Evolutionary conservation across 148 eudicot species (phyloP), one percentile per base, ranked within the genome.

Genomic region (Tetragonia tetragonoides): DNA sequence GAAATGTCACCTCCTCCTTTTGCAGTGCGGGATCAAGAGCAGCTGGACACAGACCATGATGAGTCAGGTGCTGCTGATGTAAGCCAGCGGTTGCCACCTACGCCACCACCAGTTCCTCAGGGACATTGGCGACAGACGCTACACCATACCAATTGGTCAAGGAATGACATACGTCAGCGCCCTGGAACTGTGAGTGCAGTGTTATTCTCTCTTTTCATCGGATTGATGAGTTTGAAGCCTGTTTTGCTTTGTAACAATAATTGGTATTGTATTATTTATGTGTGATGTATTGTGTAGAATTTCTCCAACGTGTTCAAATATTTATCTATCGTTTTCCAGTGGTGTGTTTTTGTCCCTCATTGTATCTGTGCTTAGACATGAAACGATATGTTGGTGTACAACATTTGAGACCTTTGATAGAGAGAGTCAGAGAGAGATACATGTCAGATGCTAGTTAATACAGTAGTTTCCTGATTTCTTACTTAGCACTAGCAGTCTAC

Each of bases 101-200:
- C 89, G 38, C 80, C 79, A 54, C 77, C 84, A 24, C 82, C 82
- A 12, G 59, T 71, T 28, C 81, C 83, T 82, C 85, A 84, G 70
- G 79, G 75, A 38, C 74, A 79, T 54, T 85, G 90, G 94, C 82
- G 83, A 18, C 91, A 74, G 57, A 85, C 79, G 40, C 72, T 86
- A 49, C 87, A 75, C 63, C 79, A 75, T 68, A 68, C 74, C 44
- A 79, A 81, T 63, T 84, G 88, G 92, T 81, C 87, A n/a, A 83
- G 79, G 57, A 82, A 66, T 72, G 81, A 85, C 68, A 54, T 73
- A 42, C 84, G 73, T 70, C 90, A 81, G 54, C 79, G 68, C 63
- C 82, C 87, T 15, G 90, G 86, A 84, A 85, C 84, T 62, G 96
- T 95, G 78, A 83, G 97, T 82, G 70, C n/a, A 40, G 77, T 37